Conservation (phyloP, 108 stramenopile species). For the Nannochloropsis granulata region DNA sequence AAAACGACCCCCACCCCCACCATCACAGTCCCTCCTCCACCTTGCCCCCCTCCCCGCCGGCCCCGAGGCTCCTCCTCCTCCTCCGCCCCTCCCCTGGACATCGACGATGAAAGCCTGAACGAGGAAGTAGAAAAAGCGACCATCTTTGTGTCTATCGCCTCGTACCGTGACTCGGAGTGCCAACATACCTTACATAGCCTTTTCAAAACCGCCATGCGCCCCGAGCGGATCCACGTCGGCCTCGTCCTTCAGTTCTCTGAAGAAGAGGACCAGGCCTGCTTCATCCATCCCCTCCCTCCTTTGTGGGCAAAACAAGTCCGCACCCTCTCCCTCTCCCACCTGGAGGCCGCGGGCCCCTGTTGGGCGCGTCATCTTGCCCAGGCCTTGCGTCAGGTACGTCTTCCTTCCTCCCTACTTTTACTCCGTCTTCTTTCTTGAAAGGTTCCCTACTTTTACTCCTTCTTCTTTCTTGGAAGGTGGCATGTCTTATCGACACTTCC, state of each 20-base stretch:
- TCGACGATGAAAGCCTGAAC: not conserved
- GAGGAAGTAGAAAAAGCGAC: not conserved
- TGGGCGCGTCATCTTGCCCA: constrained; percentile 56
- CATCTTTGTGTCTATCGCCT: constrained; percentile 67
- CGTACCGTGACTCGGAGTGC: constrained; percentile 63
- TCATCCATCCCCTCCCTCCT: constrained; percentile 46
- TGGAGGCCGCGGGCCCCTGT: constrained; percentile 55
- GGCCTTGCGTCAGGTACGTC: constrained; percentile 44
- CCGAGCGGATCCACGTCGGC: constrained; percentile 50
- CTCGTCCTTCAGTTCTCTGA: constrained; percentile 45
- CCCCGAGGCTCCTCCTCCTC: not conserved
- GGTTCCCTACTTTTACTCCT: no score
- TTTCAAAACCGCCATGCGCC: constrained; percentile 42
- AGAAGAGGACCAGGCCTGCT: constrained; percentile 40
- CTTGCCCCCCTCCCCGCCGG: not conserved
- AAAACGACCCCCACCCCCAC: no score
- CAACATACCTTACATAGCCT: constrained; percentile 51
- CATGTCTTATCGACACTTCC: no score
- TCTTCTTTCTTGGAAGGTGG: no score
- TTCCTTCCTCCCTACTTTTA: no score
- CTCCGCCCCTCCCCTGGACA: not conserved
- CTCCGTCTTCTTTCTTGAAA: no score
- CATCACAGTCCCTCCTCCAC: no score
- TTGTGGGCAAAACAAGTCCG: constrained; percentile 43
- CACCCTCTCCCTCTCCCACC: constrained; percentile 54